Evolutionary conservation across 148 eudicot species (phyloP), one percentile per base, ranked within the genome.

Genomic region (Cornus controversa): DNA sequence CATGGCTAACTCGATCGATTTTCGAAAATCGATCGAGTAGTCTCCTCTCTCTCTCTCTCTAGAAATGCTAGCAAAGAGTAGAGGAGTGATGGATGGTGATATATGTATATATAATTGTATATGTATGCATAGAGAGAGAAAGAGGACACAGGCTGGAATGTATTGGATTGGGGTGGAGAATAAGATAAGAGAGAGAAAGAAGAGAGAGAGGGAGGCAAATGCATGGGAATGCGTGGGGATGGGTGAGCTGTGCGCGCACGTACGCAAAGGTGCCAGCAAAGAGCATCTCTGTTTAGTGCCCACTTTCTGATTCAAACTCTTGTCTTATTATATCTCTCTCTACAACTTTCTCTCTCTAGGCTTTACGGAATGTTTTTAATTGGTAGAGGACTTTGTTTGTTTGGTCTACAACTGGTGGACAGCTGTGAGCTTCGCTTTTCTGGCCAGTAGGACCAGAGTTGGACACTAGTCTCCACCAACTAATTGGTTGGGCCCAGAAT

Each of bases 201-300:
- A 63, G 67, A 76, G 63, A 36, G 18, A 25, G 50, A 23, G 64
- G n/a, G n/a, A n/a, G n/a, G n/a, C n/a, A n/a, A n/a, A 24, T 54
- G 72, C 76, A 70, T 77, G 81, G 82, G 42, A 57, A 71, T 70
- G 85, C 79, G 82, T 78, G 76, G 73, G 69, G 67, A 64, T 24
- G 26, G 23, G 34, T 83, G 85, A 80, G 86, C 81, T 84, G 84
- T 66, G 45, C 6, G 82, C 47, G 84, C 84, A 84, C 82, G 87
- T 71, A 84, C 82, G 67, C 70, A 69, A 60, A 74, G 34, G 67
- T 54, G 82, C 76, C 84, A 84, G 84, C 82, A 23, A 77, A 72
- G 75, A 63, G 34, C 68, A 63, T 45, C 34, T 63, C 69, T 78
- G 69, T 45, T 54, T n/a, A n/a, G 22, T 70, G 29, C 34, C 22